A percentile compares a stretch with the other conserved stretches of the same genome.
Evolutionary conservation across 345 rosid species (phyloP).

Genomic region (Ceriops tagal): DNA sequence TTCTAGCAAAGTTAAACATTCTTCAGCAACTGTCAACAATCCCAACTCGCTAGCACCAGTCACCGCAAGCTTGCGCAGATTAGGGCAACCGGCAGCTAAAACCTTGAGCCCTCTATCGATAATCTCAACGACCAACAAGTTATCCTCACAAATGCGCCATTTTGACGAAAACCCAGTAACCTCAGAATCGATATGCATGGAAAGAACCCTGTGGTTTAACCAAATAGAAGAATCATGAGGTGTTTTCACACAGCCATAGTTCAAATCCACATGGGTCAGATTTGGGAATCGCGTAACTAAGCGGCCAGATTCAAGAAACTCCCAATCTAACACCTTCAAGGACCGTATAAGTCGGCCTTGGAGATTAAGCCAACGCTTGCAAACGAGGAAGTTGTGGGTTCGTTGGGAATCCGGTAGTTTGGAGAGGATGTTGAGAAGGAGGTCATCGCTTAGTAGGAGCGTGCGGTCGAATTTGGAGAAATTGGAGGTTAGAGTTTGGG

Average conservation of each 20-base stretch:
- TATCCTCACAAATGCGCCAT: slow-evolving; percentile 41
- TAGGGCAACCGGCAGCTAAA: slow-evolving; percentile 35
- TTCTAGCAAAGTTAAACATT: slow-evolving; percentile 70
- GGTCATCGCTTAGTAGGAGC: slow-evolving; percentile 43
- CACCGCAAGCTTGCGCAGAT: slow-evolving; percentile 63
- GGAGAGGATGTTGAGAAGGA: slow-evolving; percentile 30
- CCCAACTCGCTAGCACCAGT: slow-evolving; percentile 76
- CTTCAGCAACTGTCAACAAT: slow-evolving; percentile 64
- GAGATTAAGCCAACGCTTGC: slow-evolving; percentile 36
- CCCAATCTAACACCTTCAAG: slow-evolving; percentile 30
- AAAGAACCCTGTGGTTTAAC: slow-evolving; percentile 18
- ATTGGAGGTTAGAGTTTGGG: slow-evolving; percentile 40
- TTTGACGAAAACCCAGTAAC: slow-evolving; percentile 15
- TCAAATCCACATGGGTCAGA: slow-evolving; percentile 27
- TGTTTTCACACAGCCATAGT: slow-evolving; percentile 15
- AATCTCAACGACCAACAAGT: slow-evolving; percentile 52
- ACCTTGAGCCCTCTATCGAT: slow-evolving; percentile 28
- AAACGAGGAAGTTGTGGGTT: slow-evolving; percentile 23
- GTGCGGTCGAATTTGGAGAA: slow-evolving; percentile 56
- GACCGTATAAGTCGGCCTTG: slow-evolving; percentile 33
- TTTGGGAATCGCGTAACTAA: slow-evolving; percentile 27
- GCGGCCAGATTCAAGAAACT: slow-evolving; percentile 28
- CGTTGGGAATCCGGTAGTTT: slow-evolving; percentile 16
- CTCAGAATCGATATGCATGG: slow-evolving; percentile 17
- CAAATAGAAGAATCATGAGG: slow-evolving; percentile 20